These are phyloP conservation scores for Phytophthora syringae DNA, from an alignment of 352 stramenopile genomes.

Conservation along the genomic window DNA sequence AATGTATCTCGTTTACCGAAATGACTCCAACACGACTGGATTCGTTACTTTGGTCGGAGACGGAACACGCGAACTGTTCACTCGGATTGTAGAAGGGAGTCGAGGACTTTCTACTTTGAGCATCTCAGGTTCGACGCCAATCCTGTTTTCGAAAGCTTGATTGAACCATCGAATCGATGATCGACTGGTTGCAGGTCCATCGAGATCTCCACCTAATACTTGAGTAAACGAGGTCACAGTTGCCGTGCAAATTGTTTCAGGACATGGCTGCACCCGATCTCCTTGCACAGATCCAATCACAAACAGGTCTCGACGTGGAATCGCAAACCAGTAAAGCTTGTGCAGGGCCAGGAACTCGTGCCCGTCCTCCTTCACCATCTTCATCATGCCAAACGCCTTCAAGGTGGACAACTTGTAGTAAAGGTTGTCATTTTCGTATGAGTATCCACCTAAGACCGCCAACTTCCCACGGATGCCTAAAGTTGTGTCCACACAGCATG, in stretches of 20 bases:
- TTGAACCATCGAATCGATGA: constrained; percentile 7
- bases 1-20: too few species aligned
- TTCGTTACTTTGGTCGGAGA: not conserved
- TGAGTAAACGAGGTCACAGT: constrained; percentile 32
- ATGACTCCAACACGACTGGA: constrained; percentile 11
- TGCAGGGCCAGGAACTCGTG: constrained; percentile 32
- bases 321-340: constrained; percentile 32
- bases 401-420: constrained; percentile 31
- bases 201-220: constrained; percentile 20
- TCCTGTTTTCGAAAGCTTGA: constrained; percentile 16
- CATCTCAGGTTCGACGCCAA: constrained; percentile 12
- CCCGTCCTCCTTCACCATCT: constrained; percentile 26
- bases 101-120: constrained; percentile 13
- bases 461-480: constrained; percentile 27
- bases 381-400: constrained; percentile 40
- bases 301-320: constrained; percentile 30
- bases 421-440: constrained; percentile 22
- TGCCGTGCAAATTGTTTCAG: constrained; percentile 18
- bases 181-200: not conserved
- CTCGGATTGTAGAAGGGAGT: not conserved
- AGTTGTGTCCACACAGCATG: constrained; percentile 31
- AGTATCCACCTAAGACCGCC: constrained; percentile 30
- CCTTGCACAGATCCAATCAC: constrained; percentile 32
- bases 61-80: not conserved
- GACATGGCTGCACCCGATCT: constrained; percentile 23